These are phyloP conservation scores for Rosellinia necatrix DNA, from an alignment of 2,329 filamentous ascomycete species.

Conservation along the genomic window DNA sequence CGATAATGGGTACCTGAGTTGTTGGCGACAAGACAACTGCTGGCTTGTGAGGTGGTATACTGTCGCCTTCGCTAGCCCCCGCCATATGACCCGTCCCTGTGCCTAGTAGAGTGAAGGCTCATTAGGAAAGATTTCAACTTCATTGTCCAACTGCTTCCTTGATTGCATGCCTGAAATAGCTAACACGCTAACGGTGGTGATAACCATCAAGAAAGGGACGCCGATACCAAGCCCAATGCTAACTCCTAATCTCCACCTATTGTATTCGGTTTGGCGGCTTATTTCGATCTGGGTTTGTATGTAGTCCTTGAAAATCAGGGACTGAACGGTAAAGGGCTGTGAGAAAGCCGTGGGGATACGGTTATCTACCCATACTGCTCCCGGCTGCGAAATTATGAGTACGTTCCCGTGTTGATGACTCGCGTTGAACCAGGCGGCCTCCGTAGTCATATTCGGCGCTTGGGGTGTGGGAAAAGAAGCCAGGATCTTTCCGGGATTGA, in stretches of 20 bases:
- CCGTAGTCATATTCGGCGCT: constrained; percentile 2
- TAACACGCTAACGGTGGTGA: background rate
- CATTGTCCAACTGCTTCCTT: background rate
- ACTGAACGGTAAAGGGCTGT: constrained; percentile 11
- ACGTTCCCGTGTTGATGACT: constrained; percentile 2
- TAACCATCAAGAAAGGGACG: background rate
- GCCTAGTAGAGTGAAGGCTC: background rate
- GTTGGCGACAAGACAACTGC: no score
- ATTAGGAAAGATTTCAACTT: background rate
- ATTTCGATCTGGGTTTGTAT: constrained; percentile 5
- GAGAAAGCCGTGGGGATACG: background rate
- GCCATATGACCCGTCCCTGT: no score
- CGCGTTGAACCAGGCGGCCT: constrained; percentile 1
- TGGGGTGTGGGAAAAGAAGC: constrained; percentile 6
- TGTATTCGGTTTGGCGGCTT: constrained; percentile 1
- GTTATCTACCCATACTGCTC: background rate
- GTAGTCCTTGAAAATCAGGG: background rate
- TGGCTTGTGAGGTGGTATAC: no score
- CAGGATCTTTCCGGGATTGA: constrained; percentile 12
- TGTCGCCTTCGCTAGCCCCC: no score
- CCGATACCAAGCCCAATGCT: constrained; percentile 14
- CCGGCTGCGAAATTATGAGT: constrained; percentile 15
- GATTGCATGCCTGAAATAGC: background rate
- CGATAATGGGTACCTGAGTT: no score
- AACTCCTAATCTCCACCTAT: constrained; percentile 10